Base-by-base conservation (phyloP, 805 yeast genomes). In the Cyberlindnera maclurae region DNA sequence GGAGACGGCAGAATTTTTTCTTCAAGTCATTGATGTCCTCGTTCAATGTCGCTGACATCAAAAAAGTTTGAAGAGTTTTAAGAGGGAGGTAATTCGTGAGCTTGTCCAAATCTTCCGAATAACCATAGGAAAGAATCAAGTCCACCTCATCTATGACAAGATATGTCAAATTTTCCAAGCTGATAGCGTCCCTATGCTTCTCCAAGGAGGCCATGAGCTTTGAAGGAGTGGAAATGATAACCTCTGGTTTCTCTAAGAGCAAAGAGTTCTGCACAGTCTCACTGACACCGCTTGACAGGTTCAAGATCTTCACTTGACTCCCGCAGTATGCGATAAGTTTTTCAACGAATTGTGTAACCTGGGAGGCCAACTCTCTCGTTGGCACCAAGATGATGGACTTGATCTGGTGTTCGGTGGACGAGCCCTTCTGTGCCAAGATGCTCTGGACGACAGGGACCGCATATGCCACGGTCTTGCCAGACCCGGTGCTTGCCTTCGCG, bases 131-230 rank as follows among this genome's bases (percentile, higher is more conserved):
- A 36, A 86, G 64, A 34, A 93, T 76, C 50, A 93, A 71, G 64
- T 93, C 98, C 22, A 93, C 97, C 63, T 93, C 98, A 65, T 93
- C 98, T 45, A 90, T 83, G 24, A 87, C 94, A 34, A 93, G 63
- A 55, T 75, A 85, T 44, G 73, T 71, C 40, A 93, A 69, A 22
- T 69, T 60, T 17, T 72, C 68, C 39, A 82, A 64, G 38, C 75
- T 71, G 13, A 85, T 59, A 30, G 66, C 52, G 16, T 66, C 63
- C 5, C 60, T 55, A 37, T 70, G 65, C 41, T 65, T 67, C 40
- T 78, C 79, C 38, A 83, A 55, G 8, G 68, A 62, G 36, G 68
- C 65, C 15, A 82, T 66, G 39, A 89, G 70, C 52, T 82, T 79
- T 4, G 94, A 73, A 11, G 98, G 98, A 0, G 98, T 93, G 2